Conservation (phyloP, 2,329 filamentous ascomycete species). For the Escovopsis sp. region DNA sequence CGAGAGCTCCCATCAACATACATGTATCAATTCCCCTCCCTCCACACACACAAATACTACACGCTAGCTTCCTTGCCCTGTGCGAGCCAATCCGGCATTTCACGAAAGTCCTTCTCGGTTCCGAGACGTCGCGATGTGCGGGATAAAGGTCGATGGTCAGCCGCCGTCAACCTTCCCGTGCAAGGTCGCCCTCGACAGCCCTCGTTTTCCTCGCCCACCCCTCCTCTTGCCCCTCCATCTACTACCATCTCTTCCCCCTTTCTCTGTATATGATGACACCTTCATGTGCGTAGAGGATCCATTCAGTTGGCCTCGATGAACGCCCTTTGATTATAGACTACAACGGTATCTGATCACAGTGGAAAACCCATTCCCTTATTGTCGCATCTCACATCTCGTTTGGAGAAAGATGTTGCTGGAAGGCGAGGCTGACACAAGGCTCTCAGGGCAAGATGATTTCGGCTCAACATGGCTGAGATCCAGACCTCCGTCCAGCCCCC, state of each 20-base stretch:
- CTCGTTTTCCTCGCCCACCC: too few species aligned
- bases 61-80: too few species aligned
- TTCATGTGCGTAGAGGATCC: conserved; percentile 42
- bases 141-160: not conserved
- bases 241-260: conserved; percentile 7
- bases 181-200: not conserved
- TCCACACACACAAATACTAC: not conserved
- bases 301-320: conserved; percentile 46
- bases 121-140: not conserved
- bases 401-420: not conserved
- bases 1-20: too few species aligned
- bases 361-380: conserved; percentile 1
- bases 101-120: too few species aligned
- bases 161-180: too few species aligned
- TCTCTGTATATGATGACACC: conserved; percentile 46
- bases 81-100: too few species aligned
- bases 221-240: not conserved
- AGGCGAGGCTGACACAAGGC: conserved; percentile 2
- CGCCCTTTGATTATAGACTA: conserved; percentile 65
- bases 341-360: conserved; percentile 82
- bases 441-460: conserved; percentile 31
- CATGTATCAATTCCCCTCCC: not conserved
- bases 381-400: not conserved
- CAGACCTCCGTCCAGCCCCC: conserved; percentile 11
- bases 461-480: conserved; percentile 27